These are phyloP conservation scores for Pelargonium fulgidum DNA, from an alignment of 441 rosid species.

Conservation along the genomic window DNA sequence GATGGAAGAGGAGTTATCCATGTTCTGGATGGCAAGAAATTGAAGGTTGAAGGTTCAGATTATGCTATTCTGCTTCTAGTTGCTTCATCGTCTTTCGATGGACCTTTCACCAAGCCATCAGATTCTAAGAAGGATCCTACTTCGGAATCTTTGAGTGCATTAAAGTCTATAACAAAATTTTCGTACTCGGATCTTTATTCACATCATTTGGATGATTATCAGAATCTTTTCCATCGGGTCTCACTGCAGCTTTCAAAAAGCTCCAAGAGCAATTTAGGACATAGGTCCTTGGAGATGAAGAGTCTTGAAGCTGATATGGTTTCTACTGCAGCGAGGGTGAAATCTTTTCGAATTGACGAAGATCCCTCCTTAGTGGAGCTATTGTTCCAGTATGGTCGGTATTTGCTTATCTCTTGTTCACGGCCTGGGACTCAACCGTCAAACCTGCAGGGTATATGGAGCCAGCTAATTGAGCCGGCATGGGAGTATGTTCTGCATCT, in stretches of 20 bases:
- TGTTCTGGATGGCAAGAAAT: conserved; percentile 16
- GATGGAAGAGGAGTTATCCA: background rate
- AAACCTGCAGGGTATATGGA: conserved; percentile 29
- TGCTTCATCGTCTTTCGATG: conserved; percentile 25
- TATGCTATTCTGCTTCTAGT: conserved; percentile 23
- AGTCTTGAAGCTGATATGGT: conserved; percentile 3
- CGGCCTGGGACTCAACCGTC: conserved; percentile 26
- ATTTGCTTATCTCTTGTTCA: conserved; percentile 24
- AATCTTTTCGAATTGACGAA: conserved; percentile 20
- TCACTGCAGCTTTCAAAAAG: conserved; percentile 21
- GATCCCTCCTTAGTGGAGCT: conserved; percentile 28
- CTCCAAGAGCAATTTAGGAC: conserved; percentile 7
- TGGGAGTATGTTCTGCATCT: conserved; percentile 23
- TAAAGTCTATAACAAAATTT: conserved; percentile 13
- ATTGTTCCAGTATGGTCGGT: conserved; percentile 25
- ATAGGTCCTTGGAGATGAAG: conserved; percentile 9
- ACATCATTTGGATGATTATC: conserved; percentile 23
- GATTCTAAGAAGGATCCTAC: conserved; percentile 23
- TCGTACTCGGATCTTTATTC: conserved; percentile 16
- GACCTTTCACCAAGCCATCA: conserved; percentile 24
- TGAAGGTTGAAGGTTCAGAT: conserved; percentile 19
- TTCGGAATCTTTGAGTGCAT: conserved; percentile 10
- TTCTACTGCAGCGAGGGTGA: conserved; percentile 24
- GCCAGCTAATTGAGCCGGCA: conserved; percentile 20
- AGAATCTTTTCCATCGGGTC: conserved; percentile 22